These are phyloP conservation scores for Dendrobium huoshanense DNA, from an alignment of 106 monocot species.

Conservation along the genomic window DNA sequence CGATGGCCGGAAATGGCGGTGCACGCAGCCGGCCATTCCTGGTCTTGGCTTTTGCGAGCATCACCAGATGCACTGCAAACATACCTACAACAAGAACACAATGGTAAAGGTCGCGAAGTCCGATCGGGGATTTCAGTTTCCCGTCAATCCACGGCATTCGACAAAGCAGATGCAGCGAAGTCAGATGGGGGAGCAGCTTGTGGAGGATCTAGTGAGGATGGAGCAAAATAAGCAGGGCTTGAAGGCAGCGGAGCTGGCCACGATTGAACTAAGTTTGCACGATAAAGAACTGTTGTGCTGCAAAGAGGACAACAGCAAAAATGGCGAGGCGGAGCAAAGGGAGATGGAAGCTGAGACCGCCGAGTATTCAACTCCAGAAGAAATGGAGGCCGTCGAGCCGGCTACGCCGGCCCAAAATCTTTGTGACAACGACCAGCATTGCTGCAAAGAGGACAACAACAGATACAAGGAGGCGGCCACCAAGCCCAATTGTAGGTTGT, in stretches of 20 bases:
- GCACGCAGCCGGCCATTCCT: conserved; percentile 20
- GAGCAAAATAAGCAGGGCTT: background rate
- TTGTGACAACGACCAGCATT: background rate
- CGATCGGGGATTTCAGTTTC: background rate
- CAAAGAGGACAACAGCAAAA: background rate
- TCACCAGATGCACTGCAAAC: conserved; percentile 17
- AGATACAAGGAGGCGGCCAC: background rate
- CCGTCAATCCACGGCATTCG: background rate
- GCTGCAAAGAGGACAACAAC: background rate
- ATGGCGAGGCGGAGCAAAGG: background rate
- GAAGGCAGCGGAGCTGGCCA: background rate
- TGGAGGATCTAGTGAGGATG: background rate
- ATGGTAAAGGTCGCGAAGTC: background rate
- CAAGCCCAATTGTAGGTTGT: background rate
- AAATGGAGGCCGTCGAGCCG: background rate
- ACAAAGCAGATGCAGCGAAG: background rate
- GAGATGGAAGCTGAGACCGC: background rate
- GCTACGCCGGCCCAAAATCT: background rate
- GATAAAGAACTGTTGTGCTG: background rate
- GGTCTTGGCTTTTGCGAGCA: conserved; percentile 29
- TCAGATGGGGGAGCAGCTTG: background rate
- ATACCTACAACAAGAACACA: background rate
- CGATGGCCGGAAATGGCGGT: conserved; percentile 48
- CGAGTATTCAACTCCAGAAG: background rate
- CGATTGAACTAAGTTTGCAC: background rate